These are phyloP conservation scores for Delitschia confertaspora DNA, from an alignment of 495 filamentous ascomycete genomes.

Conservation along the genomic window DNA sequence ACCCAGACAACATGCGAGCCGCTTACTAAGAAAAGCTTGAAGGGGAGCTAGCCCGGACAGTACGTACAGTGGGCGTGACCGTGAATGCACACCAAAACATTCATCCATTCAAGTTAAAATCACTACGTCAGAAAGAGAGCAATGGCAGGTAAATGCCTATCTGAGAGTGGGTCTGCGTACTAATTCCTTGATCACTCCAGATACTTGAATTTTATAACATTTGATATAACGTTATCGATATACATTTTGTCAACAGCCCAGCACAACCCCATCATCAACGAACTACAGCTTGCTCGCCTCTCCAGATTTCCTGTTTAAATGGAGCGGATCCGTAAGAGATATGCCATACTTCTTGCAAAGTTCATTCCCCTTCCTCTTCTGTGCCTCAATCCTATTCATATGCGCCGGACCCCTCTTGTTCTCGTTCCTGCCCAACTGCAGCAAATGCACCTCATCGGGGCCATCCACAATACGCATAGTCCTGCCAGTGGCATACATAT, in stretches of 20 bases:
- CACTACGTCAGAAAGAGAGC: too few species aligned
- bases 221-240: too few species aligned
- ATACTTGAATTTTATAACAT: too few species aligned
- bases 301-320: slow-evolving; percentile 28
- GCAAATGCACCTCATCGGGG: slow-evolving; percentile 38
- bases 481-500: slow-evolving; percentile 27
- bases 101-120: too few species aligned
- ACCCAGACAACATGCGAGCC: too few species aligned
- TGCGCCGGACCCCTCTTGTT: slow-evolving; percentile 34
- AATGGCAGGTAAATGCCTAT: too few species aligned
- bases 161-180: too few species aligned
- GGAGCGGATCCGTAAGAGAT: slow-evolving; percentile 29
- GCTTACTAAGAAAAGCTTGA: too few species aligned
- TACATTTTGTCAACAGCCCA: not conserved
- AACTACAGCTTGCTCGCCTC: slow-evolving; percentile 23
- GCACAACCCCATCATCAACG: not conserved
- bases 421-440: slow-evolving; percentile 38
- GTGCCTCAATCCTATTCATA: slow-evolving; percentile 32
- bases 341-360: slow-evolving; percentile 35
- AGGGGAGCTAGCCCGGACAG: too few species aligned
- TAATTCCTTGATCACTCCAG: too few species aligned
- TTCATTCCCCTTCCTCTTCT: slow-evolving; percentile 32
- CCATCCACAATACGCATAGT: slow-evolving; percentile 35
- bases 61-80: too few species aligned
- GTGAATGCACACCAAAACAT: too few species aligned